Evolutionary conservation across 345 rosid species (phyloP).

Genomic region (Theobroma cacao): DNA sequence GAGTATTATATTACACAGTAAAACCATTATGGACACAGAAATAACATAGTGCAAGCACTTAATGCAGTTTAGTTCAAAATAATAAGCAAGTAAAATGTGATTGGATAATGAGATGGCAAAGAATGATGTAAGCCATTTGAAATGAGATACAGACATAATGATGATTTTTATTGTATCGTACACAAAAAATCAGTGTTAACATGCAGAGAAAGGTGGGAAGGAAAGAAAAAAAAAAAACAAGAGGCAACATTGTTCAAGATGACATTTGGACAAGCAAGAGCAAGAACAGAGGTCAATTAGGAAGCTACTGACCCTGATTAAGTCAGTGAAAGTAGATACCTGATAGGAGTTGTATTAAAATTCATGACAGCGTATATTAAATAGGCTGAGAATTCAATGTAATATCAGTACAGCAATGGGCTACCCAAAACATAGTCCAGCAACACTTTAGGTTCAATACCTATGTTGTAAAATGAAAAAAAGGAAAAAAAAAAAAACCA

Average conservation of each 20-base stretch:
- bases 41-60: background rate
- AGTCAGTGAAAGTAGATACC: background rate
- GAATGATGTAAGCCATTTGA: background rate
- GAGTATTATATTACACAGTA: slow-evolving; percentile 8
- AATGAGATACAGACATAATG: background rate
- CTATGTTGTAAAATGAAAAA: too few species aligned
- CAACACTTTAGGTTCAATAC: too few species aligned
- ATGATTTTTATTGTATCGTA: background rate
- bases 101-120: background rate
- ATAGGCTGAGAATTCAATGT: background rate
- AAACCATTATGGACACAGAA: background rate
- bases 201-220: background rate
- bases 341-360: background rate
- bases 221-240: background rate
- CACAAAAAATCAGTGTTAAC: background rate
- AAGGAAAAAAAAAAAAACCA: too few species aligned
- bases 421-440: background rate
- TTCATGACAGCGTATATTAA: background rate
- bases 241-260: background rate
- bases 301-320: slow-evolving; percentile 5
- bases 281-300: background rate
- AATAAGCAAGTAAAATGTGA: background rate
- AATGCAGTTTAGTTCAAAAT: background rate
- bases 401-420: background rate
- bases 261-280: background rate